Evolutionary conservation across 257 asterid species (phyloP).

Genomic region (Plectranthus barbatus): DNA sequence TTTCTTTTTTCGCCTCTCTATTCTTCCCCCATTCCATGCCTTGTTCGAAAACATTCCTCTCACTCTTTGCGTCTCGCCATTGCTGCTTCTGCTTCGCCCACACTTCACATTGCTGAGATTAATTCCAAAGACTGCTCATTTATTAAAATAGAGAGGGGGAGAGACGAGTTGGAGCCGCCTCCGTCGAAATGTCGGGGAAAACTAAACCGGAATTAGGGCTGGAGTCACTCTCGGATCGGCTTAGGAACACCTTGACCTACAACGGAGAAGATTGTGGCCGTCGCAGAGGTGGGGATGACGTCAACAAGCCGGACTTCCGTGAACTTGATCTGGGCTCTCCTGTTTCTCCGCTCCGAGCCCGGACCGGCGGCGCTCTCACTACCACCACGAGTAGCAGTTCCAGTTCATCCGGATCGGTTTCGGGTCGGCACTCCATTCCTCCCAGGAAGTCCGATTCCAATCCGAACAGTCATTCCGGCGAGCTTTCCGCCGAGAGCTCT

Average conservation of each 20-base stretch:
- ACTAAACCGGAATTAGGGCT: slow-evolving; percentile 23
- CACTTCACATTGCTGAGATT: slow-evolving; percentile 21
- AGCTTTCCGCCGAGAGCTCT: slow-evolving; percentile 48
- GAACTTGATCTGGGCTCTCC: slow-evolving; percentile 62
- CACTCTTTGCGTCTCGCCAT: slow-evolving; percentile 9
- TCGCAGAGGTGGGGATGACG: slow-evolving; percentile 3
- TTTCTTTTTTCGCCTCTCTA: background rate
- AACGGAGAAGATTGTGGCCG: slow-evolving; percentile 8
- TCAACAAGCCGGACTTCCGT: slow-evolving; percentile 46
- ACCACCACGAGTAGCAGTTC: slow-evolving; percentile 55
- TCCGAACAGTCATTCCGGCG: slow-evolving; percentile 45
- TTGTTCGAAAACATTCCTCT: slow-evolving; percentile 8
- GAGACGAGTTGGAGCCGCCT: slow-evolving; percentile 11
- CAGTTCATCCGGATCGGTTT: slow-evolving; percentile 59
- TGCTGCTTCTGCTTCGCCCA: background rate
- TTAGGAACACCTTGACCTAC: slow-evolving; percentile 20
- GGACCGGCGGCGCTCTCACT: slow-evolving; percentile 24
- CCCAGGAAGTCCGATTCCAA: slow-evolving; percentile 32
- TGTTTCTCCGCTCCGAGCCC: slow-evolving; percentile 40
- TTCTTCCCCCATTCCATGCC: slow-evolving; percentile 11
- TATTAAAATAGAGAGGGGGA: background rate
- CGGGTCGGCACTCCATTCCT: slow-evolving; percentile 34
- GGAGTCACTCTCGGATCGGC: slow-evolving; percentile 37
- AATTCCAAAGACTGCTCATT: background rate
- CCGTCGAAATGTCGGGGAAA: slow-evolving; percentile 34